phyloP scores from a whole-genome alignment of 2,329 filamentous ascomycete species.

The Hortaea sp. region DNA sequence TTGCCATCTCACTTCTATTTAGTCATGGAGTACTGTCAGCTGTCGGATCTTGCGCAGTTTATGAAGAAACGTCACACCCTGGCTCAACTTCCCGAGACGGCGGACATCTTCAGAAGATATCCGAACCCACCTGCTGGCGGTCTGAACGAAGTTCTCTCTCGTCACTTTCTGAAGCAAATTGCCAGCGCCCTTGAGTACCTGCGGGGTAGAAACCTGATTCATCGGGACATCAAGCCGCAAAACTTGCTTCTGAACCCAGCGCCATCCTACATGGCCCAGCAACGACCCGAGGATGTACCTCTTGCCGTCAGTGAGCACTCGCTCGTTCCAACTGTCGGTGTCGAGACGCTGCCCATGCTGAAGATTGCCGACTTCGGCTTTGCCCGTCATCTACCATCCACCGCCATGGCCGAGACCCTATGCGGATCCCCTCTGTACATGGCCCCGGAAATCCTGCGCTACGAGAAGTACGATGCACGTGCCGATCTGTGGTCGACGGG shows the following conservation, averaged over 20 bases:
- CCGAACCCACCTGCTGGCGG: slow-evolving; percentile 73
- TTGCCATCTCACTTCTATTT: slow-evolving; percentile 82
- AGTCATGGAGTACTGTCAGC: slow-evolving; percentile 96
- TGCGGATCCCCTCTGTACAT: slow-evolving; percentile 97
- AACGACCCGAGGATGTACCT: slow-evolving; percentile 52
- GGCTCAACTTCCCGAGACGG: slow-evolving; percentile 66
- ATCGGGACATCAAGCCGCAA: slow-evolving; percentile 95
- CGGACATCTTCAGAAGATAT: slow-evolving; percentile 88
- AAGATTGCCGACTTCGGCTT: slow-evolving; percentile 99
- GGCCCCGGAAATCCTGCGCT: slow-evolving; percentile 94
- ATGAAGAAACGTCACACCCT: slow-evolving; percentile 89
- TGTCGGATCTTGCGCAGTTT: slow-evolving; percentile 88
- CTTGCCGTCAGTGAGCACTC: slow-evolving; percentile 74
- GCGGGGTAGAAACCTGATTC: slow-evolving; percentile 74
- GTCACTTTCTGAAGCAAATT: slow-evolving; percentile 93
- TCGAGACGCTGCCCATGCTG: slow-evolving; percentile 82
- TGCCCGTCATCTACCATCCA: slow-evolving; percentile 79
- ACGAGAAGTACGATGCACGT: slow-evolving; percentile 95
- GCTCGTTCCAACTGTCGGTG: slow-evolving; percentile 67
- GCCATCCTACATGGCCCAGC: slow-evolving; percentile 55
- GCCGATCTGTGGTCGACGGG: slow-evolving; percentile 97
- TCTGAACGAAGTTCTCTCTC: slow-evolving; percentile 91
- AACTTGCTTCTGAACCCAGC: slow-evolving; percentile 87
- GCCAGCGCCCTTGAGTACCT: slow-evolving; percentile 86
- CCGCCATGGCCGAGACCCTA: slow-evolving; percentile 86